Evolutionary conservation across 495 filamentous ascomycete species (phyloP), one percentile per base, ranked within the genome.

Genomic region (Astrothelium macrocarpum): DNA sequence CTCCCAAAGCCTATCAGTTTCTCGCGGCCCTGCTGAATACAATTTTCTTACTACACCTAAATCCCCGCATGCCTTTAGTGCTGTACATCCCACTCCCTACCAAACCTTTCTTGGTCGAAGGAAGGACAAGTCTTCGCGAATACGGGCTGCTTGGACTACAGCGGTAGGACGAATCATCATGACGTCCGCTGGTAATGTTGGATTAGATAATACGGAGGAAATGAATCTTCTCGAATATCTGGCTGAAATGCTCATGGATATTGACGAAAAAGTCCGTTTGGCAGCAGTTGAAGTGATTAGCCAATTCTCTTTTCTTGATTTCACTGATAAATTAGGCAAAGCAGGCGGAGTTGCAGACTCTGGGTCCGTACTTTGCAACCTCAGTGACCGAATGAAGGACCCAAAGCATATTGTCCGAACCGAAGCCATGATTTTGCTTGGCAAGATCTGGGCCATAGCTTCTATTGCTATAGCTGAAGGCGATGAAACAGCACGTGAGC

Each of bases 381-480:
- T 99, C 18, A 89, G 89, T 29, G 93, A 97, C 66, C 85, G 94
- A 64, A 88, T 89, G 49, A 90, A 92, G 71, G 95, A 99, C 76
- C 85, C 84, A 56, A 94, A 89, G 71, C 86, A 85, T 18, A 80
- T 82, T 36, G 87, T 99, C 14, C 86, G 93, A 60, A 83, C 86
- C 60, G 92, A 90, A 65, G 91, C 88, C 32, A 96, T 95, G 85
- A 86, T 83, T 39, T 81, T 91, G 32, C 75, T 97, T 14, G 88
- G 84, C 23, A 85, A 87, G 56, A 87, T 96, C 46, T 99, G 94
- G 94, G 94, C 87, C 12, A 91, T 93, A 59, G 93, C 90, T 0
- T 84, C 84, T 23, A 89, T 91, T 25, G 91, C 96, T 65, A 87
- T 99, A 65, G 86, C 89, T 46, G 84, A 85, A 49, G 90, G 89